phyloP scores from a whole-genome alignment of 2,329 filamentous ascomycete genomes.

The Colletotrichum tropicicola region DNA sequence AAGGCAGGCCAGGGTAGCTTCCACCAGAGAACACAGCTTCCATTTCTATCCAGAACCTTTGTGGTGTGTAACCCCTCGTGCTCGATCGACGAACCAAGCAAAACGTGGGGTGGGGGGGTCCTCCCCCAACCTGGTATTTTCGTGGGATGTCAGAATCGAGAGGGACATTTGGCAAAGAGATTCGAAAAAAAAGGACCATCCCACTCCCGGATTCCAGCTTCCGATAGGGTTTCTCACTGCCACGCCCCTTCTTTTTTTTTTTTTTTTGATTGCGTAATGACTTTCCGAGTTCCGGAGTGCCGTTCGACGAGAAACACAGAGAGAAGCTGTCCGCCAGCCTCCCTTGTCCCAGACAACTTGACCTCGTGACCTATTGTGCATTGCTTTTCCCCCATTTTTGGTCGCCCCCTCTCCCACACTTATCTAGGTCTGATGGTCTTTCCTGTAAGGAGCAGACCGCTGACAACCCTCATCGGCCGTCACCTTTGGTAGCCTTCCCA shows the following conservation, averaged over 20 bases:
- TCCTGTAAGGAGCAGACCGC: background rate
- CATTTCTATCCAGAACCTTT: background rate
- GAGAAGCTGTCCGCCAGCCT: background rate
- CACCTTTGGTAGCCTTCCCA: background rate
- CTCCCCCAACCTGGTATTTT: background rate
- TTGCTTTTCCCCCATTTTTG: slow-evolving; percentile 15
- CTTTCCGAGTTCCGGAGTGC: background rate
- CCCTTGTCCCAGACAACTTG: slow-evolving; percentile 13
- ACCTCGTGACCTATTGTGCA: slow-evolving; percentile 13
- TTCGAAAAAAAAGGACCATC: background rate
- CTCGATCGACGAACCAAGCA: slow-evolving; percentile 2
- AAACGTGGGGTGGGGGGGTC: slow-evolving; percentile 6
- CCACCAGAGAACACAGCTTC: background rate
- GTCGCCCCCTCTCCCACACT: background rate
- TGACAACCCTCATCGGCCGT: background rate
- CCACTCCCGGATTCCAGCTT: background rate
- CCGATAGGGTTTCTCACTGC: background rate
- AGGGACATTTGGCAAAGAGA: background rate
- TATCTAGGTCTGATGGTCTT: background rate
- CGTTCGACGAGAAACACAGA: background rate
- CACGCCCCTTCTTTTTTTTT: too few species aligned
- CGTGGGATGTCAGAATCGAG: background rate
- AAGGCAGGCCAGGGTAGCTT: slow-evolving; percentile 6
- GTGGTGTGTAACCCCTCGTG: slow-evolving; percentile 5
- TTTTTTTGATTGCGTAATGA: slow-evolving; percentile 6